phyloP scores from a whole-genome alignment of 108 stramenopile genomes.

The Pseudonitzschia pungens region DNA sequence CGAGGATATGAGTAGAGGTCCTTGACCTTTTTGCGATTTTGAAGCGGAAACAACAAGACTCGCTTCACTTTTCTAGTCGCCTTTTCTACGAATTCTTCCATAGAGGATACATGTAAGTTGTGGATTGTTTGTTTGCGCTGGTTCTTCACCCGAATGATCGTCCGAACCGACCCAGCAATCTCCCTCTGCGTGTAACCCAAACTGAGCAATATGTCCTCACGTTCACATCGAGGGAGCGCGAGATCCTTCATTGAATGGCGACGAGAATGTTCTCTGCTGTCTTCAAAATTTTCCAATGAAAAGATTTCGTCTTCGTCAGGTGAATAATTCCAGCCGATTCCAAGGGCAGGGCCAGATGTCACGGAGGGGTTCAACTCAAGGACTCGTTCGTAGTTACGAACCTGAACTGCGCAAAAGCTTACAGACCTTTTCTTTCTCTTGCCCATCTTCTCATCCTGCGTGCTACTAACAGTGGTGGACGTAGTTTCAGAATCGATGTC shows the following conservation, averaged over 20 bases:
- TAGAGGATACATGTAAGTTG: conserved; percentile 16
- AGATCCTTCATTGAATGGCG: conserved; percentile 17
- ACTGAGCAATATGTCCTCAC: conserved; percentile 13
- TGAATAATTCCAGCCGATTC: conserved; percentile 64
- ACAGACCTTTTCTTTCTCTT: conserved; percentile 20
- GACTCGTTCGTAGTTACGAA: conserved; percentile 53
- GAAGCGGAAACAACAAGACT: conserved; percentile 15
- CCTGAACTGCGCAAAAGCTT: conserved; percentile 39
- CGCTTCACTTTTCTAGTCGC: conserved; percentile 26
- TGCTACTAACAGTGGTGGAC: background rate
- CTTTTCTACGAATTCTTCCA: conserved; percentile 32
- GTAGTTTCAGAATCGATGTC: conserved; percentile 10
- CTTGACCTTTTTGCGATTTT: conserved; percentile 2
- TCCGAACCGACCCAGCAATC: conserved; percentile 28
- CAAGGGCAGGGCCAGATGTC: conserved; percentile 52
- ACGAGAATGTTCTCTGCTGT: background rate
- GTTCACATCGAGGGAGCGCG: conserved; percentile 8
- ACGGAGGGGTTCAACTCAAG: conserved; percentile 69
- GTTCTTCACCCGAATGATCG: conserved; percentile 26
- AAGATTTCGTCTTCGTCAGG: conserved; percentile 20
- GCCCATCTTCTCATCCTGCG: background rate
- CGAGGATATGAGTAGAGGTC: background rate
- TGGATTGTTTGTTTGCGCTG: conserved; percentile 35
- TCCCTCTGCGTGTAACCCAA: conserved; percentile 26
- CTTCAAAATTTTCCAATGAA: conserved; percentile 45